Evolutionary conservation across 2,329 filamentous ascomycete species (phyloP).

Genomic region (Neodidymelliopsis sp.): DNA sequence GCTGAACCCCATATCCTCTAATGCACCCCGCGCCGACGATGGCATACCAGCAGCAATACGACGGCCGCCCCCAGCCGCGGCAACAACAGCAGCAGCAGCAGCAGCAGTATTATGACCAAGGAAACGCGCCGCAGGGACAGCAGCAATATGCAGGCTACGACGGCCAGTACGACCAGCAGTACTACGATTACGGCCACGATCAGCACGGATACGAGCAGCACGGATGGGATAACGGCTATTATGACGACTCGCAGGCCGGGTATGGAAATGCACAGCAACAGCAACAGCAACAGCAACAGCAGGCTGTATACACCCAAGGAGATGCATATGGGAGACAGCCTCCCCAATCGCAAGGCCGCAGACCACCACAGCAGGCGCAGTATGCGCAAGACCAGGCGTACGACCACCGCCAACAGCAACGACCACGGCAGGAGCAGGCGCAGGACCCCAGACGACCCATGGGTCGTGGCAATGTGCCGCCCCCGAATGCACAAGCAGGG

Average conservation of each 20-base stretch:
- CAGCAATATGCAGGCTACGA: slow-evolving; percentile 43
- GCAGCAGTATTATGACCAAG: slow-evolving; percentile 17
- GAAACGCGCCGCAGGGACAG: slow-evolving; percentile 28
- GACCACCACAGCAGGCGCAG: slow-evolving; percentile 29
- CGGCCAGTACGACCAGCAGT: slow-evolving; percentile 39
- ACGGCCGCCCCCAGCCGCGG: slow-evolving; percentile 44
- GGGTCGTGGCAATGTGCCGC: slow-evolving; percentile 34
- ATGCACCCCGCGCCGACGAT: slow-evolving; percentile 35
- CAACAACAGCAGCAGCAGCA: slow-evolving; percentile 42
- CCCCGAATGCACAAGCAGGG: slow-evolving; percentile 31
- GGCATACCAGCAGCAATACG: slow-evolving; percentile 52
- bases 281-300: slow-evolving; percentile 33
- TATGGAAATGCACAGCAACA: slow-evolving; percentile 32
- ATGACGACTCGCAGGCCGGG: slow-evolving; percentile 39
- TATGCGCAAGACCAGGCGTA: slow-evolving; percentile 40
- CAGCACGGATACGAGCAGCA: slow-evolving; percentile 42
- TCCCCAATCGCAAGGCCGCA: slow-evolving; percentile 22
- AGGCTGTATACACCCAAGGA: slow-evolving; percentile 34
- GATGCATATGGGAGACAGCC: slow-evolving; percentile 31
- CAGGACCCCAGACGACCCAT: slow-evolving; percentile 38
- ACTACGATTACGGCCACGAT: slow-evolving; percentile 46
- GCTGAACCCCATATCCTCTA: slow-evolving; percentile 26
- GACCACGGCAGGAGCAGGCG: slow-evolving; percentile 33
- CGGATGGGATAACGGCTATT: slow-evolving; percentile 44
- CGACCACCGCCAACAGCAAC: slow-evolving; percentile 34